Conservation (phyloP, 2,329 filamentous ascomycete species). For the Grosmannia penicillata region DNA sequence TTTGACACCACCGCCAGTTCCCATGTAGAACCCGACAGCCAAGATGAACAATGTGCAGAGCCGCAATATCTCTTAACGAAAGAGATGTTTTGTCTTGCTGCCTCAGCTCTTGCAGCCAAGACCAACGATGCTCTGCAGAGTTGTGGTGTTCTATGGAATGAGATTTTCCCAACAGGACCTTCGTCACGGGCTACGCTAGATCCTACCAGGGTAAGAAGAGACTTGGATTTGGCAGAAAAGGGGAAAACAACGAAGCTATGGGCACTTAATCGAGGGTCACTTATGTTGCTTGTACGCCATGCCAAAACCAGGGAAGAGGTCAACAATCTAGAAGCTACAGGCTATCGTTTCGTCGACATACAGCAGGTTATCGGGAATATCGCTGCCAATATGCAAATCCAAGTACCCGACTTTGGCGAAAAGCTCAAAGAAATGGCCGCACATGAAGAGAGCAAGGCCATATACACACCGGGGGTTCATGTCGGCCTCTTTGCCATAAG, state of each 20-base stretch:
- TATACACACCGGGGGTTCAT: conserved; percentile 38
- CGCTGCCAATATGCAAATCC: conserved; percentile 60
- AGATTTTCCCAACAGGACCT: conserved; percentile 53
- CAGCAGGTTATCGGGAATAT: conserved; percentile 55
- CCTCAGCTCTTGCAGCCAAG: conserved; percentile 54
- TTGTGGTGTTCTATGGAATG: conserved; percentile 59
- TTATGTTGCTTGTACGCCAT: conserved; percentile 64
- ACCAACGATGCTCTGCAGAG: conserved; percentile 48
- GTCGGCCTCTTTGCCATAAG: conserved; percentile 43
- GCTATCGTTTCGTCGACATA: conserved; percentile 63
- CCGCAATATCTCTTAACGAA: conserved; percentile 67
- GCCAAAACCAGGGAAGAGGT: conserved; percentile 43
- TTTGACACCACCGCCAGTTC: conserved; percentile 14
- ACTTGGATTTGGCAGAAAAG: not conserved
- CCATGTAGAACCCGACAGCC: conserved; percentile 30
- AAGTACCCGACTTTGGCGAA: conserved; percentile 41
- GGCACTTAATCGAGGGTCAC: conserved; percentile 52
- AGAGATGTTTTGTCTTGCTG: conserved; percentile 71
- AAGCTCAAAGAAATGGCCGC: conserved; percentile 50
- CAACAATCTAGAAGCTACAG: conserved; percentile 49
- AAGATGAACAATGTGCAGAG: conserved; percentile 39
- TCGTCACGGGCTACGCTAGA: conserved; percentile 11
- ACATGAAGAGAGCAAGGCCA: conserved; percentile 32
- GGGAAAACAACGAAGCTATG: not conserved
- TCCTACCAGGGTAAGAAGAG: conserved; percentile 6